Percentiles rank a stretch among this genome's conserved stretches.
phyloP scores from a whole-genome alignment of 306 rosid species.

The Cercis canadensis region DNA sequence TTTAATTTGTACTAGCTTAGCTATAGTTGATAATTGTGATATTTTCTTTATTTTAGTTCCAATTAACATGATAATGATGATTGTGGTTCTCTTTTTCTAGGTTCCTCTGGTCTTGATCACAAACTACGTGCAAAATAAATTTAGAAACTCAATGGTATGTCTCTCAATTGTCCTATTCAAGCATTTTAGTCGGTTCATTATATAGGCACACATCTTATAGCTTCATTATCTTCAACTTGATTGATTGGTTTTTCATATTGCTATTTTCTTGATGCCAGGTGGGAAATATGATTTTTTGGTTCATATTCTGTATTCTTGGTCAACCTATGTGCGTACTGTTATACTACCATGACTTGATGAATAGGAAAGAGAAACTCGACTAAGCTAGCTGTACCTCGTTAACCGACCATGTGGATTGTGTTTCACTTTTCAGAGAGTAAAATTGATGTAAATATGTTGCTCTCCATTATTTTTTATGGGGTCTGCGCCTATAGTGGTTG shows the following conservation, averaged over 20 bases:
- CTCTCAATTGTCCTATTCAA: slow-evolving; percentile 23
- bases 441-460: slow-evolving; percentile 29
- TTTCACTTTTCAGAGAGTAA: slow-evolving; percentile 17
- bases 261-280: slow-evolving; percentile 54
- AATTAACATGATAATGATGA: slow-evolving; percentile 25
- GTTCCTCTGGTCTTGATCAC: slow-evolving; percentile 88
- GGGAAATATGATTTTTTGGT: slow-evolving; percentile 97
- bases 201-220: neutral
- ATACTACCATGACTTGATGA: slow-evolving; percentile 94
- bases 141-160: slow-evolving; percentile 84
- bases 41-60: slow-evolving; percentile 28
- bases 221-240: slow-evolving; percentile 17
- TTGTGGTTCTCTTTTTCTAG: slow-evolving; percentile 44
- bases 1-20: slow-evolving; percentile 2
- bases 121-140: slow-evolving; percentile 75
- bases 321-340: slow-evolving; percentile 96
- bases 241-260: slow-evolving; percentile 1
- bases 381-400: slow-evolving; percentile 25
- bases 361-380: slow-evolving; percentile 55
- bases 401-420: slow-evolving; percentile 12
- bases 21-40: neutral
- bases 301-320: slow-evolving; percentile 84
- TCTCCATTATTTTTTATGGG: slow-evolving; percentile 18
- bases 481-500: slow-evolving; percentile 4
- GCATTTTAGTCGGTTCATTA: slow-evolving; percentile 6